phyloP scores from a whole-genome alignment of 148 eudicot genomes.

The Persicaria tinctoria region DNA sequence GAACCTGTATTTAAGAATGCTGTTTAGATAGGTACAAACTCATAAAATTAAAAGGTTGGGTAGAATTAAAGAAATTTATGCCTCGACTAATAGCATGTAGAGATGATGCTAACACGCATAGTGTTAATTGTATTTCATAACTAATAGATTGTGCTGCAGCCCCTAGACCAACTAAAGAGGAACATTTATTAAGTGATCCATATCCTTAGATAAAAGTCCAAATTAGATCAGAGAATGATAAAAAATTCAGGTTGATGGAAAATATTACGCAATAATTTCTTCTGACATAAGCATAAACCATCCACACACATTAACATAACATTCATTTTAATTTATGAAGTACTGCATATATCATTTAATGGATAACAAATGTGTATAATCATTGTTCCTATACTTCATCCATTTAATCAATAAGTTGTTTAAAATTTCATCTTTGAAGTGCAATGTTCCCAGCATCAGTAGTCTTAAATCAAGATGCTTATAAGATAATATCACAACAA shows the following conservation, averaged over 20 bases:
- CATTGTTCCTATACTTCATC: not conserved
- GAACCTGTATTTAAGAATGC: slow-evolving; percentile 46
- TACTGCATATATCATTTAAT: too few relatives aligned
- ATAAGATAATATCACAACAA: not conserved
- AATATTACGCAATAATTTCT: not conserved
- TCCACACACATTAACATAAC: not conserved
- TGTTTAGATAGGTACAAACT: not conserved
- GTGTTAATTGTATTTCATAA: too few relatives aligned
- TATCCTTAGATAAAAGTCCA: not conserved
- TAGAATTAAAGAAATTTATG: too few relatives aligned
- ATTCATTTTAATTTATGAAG: too few relatives aligned
- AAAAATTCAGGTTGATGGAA: not conserved
- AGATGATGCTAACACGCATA: too few relatives aligned
- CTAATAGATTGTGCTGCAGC: too few relatives aligned
- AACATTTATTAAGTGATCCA: too few relatives aligned
- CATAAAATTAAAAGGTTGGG: not conserved
- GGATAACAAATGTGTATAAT: too few relatives aligned
- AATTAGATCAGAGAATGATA: not conserved
- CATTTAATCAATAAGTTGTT: not conserved
- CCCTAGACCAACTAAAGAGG: too few relatives aligned
- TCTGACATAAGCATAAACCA: not conserved
- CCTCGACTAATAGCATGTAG: too few relatives aligned
- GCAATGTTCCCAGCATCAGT: not conserved
- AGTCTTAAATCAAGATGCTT: not conserved
- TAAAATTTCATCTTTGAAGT: not conserved